Conservation (phyloP, 257 asterid genomes). For the Mitragyna speciosa region DNA sequence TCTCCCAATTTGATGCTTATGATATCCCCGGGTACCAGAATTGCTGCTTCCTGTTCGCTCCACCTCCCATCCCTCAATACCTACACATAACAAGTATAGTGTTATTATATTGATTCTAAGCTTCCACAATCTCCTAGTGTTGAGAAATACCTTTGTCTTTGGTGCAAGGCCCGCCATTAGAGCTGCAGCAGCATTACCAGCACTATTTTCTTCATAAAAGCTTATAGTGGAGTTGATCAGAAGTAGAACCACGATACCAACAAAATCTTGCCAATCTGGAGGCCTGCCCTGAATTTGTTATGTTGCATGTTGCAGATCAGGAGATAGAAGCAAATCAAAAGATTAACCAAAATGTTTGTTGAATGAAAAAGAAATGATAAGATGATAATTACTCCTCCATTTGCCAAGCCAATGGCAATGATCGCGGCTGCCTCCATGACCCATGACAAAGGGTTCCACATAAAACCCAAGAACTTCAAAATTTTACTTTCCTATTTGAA, state of each 20-base stretch:
- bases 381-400: slow-evolving; percentile 46
- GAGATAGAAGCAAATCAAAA: neutral
- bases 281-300: slow-evolving; percentile 35
- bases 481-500: slow-evolving; percentile 57
- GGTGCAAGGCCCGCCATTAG: slow-evolving; percentile 82
- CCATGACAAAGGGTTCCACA: slow-evolving; percentile 88
- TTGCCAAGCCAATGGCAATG: slow-evolving; percentile 62
- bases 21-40: slow-evolving; percentile 72
- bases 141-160: slow-evolving; percentile 48
- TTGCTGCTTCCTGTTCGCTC: slow-evolving; percentile 66
- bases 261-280: slow-evolving; percentile 57
- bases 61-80: slow-evolving; percentile 62
- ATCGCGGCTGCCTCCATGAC: slow-evolving; percentile 81
- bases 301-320: neutral
- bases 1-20: slow-evolving; percentile 71
- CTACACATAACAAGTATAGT: slow-evolving; percentile 20
- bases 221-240: slow-evolving; percentile 67
- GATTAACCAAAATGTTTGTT: neutral
- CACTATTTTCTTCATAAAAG: slow-evolving; percentile 68
- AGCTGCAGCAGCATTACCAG: slow-evolving; percentile 80
- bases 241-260: slow-evolving; percentile 54
- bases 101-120: neutral
- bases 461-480: slow-evolving; percentile 67
- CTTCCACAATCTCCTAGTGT: neutral
- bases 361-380: neutral